These are phyloP conservation scores for Lavandula angustifolia DNA, from an alignment of 257 asterid genomes.

Conservation along the genomic window DNA sequence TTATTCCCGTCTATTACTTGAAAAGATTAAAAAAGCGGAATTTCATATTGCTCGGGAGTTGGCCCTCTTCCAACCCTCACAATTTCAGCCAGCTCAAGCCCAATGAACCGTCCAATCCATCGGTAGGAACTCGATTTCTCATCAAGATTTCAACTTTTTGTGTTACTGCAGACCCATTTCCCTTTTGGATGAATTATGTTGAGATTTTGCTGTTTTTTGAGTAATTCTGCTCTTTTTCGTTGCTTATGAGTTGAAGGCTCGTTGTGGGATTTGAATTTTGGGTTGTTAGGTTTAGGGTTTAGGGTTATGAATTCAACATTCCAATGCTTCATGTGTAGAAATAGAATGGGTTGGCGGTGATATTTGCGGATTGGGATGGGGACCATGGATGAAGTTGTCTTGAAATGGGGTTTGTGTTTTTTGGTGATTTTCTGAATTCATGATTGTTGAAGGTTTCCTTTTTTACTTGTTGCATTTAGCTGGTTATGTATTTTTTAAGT, in stretches of 20 bases:
- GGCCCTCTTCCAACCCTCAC: conserved; percentile 54
- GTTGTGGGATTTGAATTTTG: conserved; percentile 19
- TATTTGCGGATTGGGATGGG: conserved; percentile 12
- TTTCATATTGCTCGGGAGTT: conserved; percentile 47
- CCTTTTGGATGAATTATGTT: conserved; percentile 16
- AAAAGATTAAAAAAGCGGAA: too few species aligned
- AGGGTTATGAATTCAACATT: conserved; percentile 28
- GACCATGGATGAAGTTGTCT: conserved; percentile 3
- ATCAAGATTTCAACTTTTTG: conserved; percentile 22
- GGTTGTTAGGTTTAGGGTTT: conserved; percentile 2
- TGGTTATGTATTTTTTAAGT: neutral
- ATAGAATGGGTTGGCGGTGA: conserved; percentile 12
- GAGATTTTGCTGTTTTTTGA: conserved; percentile 12
- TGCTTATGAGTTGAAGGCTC: conserved; percentile 7
- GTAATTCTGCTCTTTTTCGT: neutral
- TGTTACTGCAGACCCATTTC: conserved; percentile 24
- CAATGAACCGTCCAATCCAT: conserved; percentile 50
- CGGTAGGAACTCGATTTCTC: conserved; percentile 40
- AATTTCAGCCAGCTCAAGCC: conserved; percentile 57
- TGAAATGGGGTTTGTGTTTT: conserved; percentile 24
- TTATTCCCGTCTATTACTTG: too few species aligned
- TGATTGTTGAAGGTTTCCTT: conserved; percentile 2
- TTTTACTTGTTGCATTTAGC: neutral
- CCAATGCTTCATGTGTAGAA: too few species aligned
- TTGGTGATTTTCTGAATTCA: conserved; percentile 4